Evolutionary conservation across 1,284 basidiomycete genomes (phyloP), one percentile per base, ranked within the genome.

Genomic region (Ceratobasidium sp.): DNA sequence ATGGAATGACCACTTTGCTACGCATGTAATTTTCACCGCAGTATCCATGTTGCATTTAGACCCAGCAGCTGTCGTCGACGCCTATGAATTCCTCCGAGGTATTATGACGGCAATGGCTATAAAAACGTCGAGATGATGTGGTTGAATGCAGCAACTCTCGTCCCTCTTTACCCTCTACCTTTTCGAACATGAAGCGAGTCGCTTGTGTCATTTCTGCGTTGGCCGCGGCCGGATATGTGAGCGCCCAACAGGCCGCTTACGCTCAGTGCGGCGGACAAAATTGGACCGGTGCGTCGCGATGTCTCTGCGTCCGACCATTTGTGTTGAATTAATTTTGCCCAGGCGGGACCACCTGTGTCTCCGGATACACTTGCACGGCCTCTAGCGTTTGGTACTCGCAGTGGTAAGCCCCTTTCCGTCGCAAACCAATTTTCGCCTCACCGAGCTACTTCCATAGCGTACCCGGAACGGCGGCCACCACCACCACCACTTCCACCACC

Each of bases 291-390:
- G 16, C 41, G 58, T 63, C 23, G 41, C 4, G 28, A 2, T 46
- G 32, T 43, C 16, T 44, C 18, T 41, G 30, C 11, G 41, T 23
- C 18, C 26, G 13, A 62, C 26, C 52, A 26, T 2, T 21, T 23
- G 21, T 26, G 26, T 28, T 66, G 49, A 55, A 46, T 1, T 26
- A 30, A 21, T 23, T 46, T 38, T 35, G 21, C 21, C n/a, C 41
- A 73, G 73, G 73, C 35, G 50, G 44, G 6, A 74, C 73, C 0
- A 74, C 73, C 43, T 76, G 75, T 28, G 73, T 74, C 16, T 54
- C 73, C 23, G 75, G 75, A 1, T 73, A 63, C 23, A 71, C 61
- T 54, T 75, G 75, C 67, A 75, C 72, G 1, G 63, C 66, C 49
- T 71, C 59, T 16, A 76, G 72, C 44, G 26, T 5, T 9, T 55